Evolutionary conservation across 768 basidiomycete species (phyloP).

Genomic region (Calvatia gigantea): DNA sequence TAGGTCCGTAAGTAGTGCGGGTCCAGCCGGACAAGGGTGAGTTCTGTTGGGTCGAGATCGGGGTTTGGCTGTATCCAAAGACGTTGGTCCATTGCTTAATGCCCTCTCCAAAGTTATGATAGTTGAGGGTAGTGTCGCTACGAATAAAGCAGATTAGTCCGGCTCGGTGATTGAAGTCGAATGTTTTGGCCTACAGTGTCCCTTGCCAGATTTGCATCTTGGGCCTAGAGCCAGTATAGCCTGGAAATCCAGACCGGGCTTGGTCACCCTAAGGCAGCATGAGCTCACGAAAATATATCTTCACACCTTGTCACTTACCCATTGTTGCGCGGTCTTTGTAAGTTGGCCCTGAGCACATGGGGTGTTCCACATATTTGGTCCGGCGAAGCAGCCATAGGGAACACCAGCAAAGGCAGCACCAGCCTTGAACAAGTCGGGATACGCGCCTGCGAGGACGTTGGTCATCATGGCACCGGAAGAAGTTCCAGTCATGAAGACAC

Average conservation of each 20-base stretch:
- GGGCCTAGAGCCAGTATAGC: constrained; percentile 47
- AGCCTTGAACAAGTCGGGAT: constrained; percentile 51
- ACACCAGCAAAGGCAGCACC: constrained; percentile 50
- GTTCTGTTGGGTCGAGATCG: constrained; percentile 34
- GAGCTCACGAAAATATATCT: background rate
- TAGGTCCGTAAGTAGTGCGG: constrained; percentile 43
- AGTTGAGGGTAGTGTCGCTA: constrained; percentile 49
- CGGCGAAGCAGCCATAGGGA: constrained; percentile 51
- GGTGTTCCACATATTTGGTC: constrained; percentile 43
- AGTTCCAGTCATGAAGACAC: constrained; percentile 49
- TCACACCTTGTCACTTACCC: constrained; percentile 29
- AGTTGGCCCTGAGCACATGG: constrained; percentile 41
- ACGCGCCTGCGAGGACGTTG: constrained; percentile 48
- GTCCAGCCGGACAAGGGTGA: constrained; percentile 44
- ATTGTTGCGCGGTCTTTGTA: constrained; percentile 42
- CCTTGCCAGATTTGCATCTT: constrained; percentile 56
- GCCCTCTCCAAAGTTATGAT: constrained; percentile 46
- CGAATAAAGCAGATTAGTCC: background rate
- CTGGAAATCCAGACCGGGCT: constrained; percentile 45
- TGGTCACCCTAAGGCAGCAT: constrained; percentile 33
- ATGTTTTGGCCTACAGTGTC: constrained; percentile 28
- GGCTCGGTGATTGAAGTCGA: background rate
- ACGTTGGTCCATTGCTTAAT: constrained; percentile 58
- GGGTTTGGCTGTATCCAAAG: constrained; percentile 40
- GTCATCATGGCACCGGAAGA: constrained; percentile 63